Evolutionary conservation across 202 grass and related monocot species (phyloP).

Genomic region (Elaeis oleifera): DNA sequence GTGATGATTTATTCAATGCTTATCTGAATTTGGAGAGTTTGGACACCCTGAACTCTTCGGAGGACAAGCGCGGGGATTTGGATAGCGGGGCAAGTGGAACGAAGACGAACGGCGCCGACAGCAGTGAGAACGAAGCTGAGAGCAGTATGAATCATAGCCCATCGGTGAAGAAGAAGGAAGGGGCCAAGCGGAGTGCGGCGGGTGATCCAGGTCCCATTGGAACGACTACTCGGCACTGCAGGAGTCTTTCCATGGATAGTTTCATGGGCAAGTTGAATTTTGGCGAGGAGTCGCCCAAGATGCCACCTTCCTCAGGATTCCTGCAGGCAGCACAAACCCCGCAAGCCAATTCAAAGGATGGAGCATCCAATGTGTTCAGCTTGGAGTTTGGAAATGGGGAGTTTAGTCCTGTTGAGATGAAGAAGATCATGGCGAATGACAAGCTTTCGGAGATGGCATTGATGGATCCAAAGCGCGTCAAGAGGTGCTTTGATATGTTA

Average conservation of each 20-base stretch:
- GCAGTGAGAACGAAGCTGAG: constrained; percentile 75
- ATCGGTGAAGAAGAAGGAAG: constrained; percentile 31
- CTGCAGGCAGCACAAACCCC: neutral
- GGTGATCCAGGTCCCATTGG: constrained; percentile 3
- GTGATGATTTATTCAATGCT: constrained; percentile 62
- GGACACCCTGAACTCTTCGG: constrained; percentile 63
- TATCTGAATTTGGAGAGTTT: constrained; percentile 81
- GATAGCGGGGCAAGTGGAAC: constrained; percentile 60
- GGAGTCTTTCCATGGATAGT: constrained; percentile 93
- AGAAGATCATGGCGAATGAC: constrained; percentile 91
- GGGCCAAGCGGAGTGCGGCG: constrained; percentile 36
- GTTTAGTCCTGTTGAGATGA: constrained; percentile 69
- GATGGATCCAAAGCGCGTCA: constrained; percentile 84
- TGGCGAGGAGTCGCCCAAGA: constrained; percentile 4
- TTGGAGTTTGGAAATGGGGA: constrained; percentile 73
- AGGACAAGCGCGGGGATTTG: constrained; percentile 51
- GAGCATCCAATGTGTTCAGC: constrained; percentile 34
- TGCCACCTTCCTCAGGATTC: constrained; percentile 5
- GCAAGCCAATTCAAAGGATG: neutral
- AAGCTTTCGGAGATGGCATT: constrained; percentile 88
- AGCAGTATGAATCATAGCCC: constrained; percentile 29
- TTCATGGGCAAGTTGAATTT: constrained; percentile 67
- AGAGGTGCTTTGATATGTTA: constrained; percentile 36
- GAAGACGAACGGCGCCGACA: constrained; percentile 73
- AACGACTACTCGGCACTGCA: constrained; percentile 31